Base-by-base conservation (phyloP, 176 grass and related monocot genomes). In the Aegilops umbellulata region DNA sequence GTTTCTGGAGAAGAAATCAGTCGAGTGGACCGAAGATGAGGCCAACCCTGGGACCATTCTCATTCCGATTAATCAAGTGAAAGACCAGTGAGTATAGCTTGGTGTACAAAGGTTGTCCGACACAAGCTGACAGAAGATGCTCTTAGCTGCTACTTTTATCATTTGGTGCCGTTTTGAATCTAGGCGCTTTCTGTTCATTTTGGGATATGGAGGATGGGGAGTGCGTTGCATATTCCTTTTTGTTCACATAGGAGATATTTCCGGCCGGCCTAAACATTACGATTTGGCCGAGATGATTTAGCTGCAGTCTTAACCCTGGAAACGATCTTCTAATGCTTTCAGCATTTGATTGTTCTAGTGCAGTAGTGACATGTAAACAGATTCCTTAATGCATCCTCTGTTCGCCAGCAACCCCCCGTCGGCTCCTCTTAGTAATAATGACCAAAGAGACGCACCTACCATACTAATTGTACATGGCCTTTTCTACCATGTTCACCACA, bases 11-110 rank as follows among this genome's bases (percentile, higher is more conserved):
- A 95, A 89, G 69, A 86, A 92, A 87, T 92, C 88, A 25, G 58
- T 95, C 60, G 26, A 88, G 22, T 98, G 93, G 93, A 91, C 69
- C 12, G 89, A 94, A 92, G 86, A 87, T 69, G 93, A 90, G 60
- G 62, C 66, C 38, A 53, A 89, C 49, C 80, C 67, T 65, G 90
- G 86, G 70, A 94, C 57, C 51, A 87, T 93, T 12, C 82, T 87
- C 39, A 86, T 98, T 82, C 86, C 26, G 17, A 90, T 98, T 41
- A 92, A 98, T 94, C 87, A 89, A 69, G 17, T 12, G 80, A 78
- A 89, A 41, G 89, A 89, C 39, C 73, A 67, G 34, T 74, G 84
- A 13, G 83, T 60, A 58, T 92, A 46, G 80, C 68, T 63, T 35
- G 60, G 49, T 78, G 60, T 55, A 62, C 49, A 87, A 49, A 84